Percentiles rank a stretch among this genome's conserved stretches.
phyloP scores from a whole-genome alignment of 2,329 filamentous ascomycete species.

The Colletotrichum cereale region DNA sequence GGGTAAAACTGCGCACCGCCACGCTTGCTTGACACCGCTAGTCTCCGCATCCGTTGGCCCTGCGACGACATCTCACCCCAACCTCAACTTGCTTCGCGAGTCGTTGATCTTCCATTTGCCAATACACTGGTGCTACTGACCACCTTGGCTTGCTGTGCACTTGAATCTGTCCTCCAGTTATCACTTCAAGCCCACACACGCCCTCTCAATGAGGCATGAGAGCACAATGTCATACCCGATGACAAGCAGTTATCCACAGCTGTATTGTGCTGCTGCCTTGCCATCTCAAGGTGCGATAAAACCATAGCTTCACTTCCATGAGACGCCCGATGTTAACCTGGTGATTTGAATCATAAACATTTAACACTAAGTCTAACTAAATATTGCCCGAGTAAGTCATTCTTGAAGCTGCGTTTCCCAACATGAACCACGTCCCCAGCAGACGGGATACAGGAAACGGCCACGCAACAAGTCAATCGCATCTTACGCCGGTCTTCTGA shows the following conservation, averaged over 20 bases:
- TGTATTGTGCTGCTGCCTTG: not conserved
- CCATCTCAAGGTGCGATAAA: not conserved
- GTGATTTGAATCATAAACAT: conserved; percentile 21
- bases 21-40: conserved; percentile 8
- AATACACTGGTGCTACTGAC: not conserved
- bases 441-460: conserved; percentile 15
- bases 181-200: not conserved
- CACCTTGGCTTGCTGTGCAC: not conserved
- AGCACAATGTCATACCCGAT: not conserved
- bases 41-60: conserved; percentile 37
- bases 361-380: conserved; percentile 38
- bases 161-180: not conserved
- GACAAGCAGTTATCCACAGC: not conserved
- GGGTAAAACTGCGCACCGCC: conserved; percentile 22
- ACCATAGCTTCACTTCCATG: not conserved
- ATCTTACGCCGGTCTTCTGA: conserved; percentile 8
- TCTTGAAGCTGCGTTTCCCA: conserved; percentile 28
- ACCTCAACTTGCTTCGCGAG: not conserved
- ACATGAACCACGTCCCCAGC: conserved; percentile 1
- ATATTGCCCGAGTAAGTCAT: conserved; percentile 27
- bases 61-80: conserved; percentile 18
- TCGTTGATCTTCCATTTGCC: not conserved
- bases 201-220: not conserved
- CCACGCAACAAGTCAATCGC: conserved; percentile 9
- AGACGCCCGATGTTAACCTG: not conserved